phyloP scores from a whole-genome alignment of 1,284 basidiomycete genomes.

The Mycosarcoma mackinlayi region DNA sequence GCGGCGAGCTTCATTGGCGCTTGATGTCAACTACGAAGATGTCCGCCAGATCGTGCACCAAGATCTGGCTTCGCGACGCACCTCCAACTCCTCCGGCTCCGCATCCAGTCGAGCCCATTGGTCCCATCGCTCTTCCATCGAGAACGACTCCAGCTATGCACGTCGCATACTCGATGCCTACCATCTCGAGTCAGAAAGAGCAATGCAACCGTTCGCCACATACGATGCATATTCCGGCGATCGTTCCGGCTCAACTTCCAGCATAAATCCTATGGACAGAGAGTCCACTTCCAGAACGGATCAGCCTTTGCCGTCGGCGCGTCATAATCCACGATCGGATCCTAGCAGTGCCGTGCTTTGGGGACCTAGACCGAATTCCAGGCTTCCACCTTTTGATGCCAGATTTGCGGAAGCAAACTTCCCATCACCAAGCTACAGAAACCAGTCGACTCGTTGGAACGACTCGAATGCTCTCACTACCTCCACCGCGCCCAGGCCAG shows the following conservation, averaged over 20 bases:
- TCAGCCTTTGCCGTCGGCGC: not conserved
- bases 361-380: conserved; percentile 6
- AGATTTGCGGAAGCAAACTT: conserved; percentile 1
- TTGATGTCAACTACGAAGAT: conserved; percentile 24
- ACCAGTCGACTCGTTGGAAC: conserved; percentile 1
- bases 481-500: conserved; percentile 1
- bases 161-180: conserved; percentile 31
- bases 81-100: conserved; percentile 13
- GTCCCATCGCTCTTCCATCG: not conserved
- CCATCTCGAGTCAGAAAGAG: conserved; percentile 18
- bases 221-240: conserved; percentile 6
- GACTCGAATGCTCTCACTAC: not conserved
- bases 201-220: conserved; percentile 2
- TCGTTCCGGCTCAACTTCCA: not conserved
- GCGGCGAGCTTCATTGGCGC: conserved; percentile 26
- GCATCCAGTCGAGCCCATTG: conserved; percentile 5
- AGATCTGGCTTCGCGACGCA: conserved; percentile 9
- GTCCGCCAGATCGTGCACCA: conserved; percentile 30
- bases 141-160: conserved; percentile 12
- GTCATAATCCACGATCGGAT: conserved; percentile 2
- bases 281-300: not conserved
- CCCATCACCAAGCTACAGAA: conserved; percentile 1
- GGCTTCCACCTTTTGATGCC: conserved; percentile 1
- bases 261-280: not conserved
- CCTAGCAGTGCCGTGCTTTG: conserved; percentile 7